phyloP scores from a whole-genome alignment of 345 rosid species.

The Eucalyptus cloeziana region DNA sequence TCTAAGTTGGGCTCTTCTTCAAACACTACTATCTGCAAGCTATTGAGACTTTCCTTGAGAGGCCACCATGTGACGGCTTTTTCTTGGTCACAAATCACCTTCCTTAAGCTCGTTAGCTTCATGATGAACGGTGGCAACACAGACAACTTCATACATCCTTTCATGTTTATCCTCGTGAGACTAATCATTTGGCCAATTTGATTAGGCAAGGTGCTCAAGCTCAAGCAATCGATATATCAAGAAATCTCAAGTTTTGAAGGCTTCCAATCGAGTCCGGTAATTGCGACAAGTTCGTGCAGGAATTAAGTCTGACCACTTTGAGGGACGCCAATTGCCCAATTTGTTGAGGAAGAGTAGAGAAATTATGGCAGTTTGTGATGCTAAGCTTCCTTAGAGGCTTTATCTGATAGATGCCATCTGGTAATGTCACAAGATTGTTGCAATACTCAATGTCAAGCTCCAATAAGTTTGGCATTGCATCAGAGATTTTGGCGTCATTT shows the following conservation, averaged over 20 bases:
- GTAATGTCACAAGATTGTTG: conserved; percentile 28
- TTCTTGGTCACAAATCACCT: not conserved
- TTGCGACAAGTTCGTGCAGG: conserved; percentile 24
- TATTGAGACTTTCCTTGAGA: not conserved
- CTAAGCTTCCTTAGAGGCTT: conserved; percentile 28
- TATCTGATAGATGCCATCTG: conserved; percentile 6
- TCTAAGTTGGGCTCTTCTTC: not conserved
- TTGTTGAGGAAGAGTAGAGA: conserved; percentile 19
- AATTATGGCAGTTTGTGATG: conserved; percentile 45
- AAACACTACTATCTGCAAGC: not conserved
- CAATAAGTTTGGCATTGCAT: conserved; percentile 19
- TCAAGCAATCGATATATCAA: conserved; percentile 43
- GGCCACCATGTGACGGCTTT: conserved; percentile 4
- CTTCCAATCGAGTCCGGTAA: conserved; percentile 23
- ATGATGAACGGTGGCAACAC: conserved; percentile 22
- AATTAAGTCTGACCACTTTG: conserved; percentile 21
- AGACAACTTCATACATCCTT: conserved; percentile 15
- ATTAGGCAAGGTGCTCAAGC: conserved; percentile 19
- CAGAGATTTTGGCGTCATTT: not conserved
- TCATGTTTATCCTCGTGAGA: conserved; percentile 33
- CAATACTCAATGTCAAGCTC: conserved; percentile 45
- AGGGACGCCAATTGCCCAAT: conserved; percentile 27
- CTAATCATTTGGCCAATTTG: conserved; percentile 27
- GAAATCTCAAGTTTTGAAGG: conserved; percentile 20
- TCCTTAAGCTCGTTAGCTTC: conserved; percentile 15